A percentile compares a stretch with the other conserved stretches of the same genome.
Evolutionary conservation across 139 green algal genomes (phyloP).

Genomic region (Tetradesmus lagerheimii): DNA sequence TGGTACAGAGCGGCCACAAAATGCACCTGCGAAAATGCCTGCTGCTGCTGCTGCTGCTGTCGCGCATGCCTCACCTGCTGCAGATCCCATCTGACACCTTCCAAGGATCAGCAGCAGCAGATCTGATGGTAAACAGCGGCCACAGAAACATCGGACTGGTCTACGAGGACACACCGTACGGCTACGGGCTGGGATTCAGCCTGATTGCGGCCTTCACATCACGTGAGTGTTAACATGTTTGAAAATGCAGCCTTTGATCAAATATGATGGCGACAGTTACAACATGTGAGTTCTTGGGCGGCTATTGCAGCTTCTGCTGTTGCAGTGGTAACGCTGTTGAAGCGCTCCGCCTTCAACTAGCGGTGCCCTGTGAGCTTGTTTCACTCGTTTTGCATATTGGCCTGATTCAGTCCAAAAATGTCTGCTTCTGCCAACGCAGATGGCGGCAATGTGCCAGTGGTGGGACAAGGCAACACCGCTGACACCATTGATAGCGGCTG

Average conservation of each 20-base stretch:
- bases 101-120: background rate
- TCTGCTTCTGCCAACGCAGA: too few species aligned
- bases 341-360: too few species aligned
- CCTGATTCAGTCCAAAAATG: too few species aligned
- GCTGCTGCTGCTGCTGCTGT: background rate
- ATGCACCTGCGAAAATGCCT: background rate
- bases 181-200: slow-evolving; percentile 10
- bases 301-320: too few species aligned
- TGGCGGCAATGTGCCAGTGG: background rate
- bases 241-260: too few species aligned
- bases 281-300: too few species aligned
- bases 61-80: background rate
- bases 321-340: too few species aligned
- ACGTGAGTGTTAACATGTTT: background rate
- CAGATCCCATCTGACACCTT: background rate
- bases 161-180: slow-evolving; percentile 4
- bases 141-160: background rate
- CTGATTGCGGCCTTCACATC: slow-evolving; percentile 20
- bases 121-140: background rate
- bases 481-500: too few species aligned
- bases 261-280: too few species aligned
- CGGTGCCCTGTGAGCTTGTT: too few species aligned
- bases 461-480: too few species aligned
- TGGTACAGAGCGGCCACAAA: background rate
- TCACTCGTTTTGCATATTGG: too few species aligned